Evolutionary conservation across 1,284 basidiomycete genomes (phyloP).

Genomic region (Pseudozyma thailandica): DNA sequence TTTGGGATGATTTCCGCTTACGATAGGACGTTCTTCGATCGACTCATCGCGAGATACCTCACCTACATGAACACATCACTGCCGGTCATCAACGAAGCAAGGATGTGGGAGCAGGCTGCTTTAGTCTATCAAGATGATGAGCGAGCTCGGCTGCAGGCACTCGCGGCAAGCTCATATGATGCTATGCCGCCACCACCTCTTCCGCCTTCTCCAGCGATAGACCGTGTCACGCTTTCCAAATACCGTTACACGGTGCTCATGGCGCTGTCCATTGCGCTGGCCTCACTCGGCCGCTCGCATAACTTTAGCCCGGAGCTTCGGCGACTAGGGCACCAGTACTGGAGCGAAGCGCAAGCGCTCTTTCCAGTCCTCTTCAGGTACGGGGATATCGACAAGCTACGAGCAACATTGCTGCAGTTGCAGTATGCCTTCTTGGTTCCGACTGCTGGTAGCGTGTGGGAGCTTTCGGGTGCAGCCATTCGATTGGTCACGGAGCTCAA

Average conservation of each 20-base stretch:
- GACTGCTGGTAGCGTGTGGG: constrained; percentile 44
- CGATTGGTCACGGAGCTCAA: constrained; percentile 47
- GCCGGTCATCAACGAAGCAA: constrained; percentile 34
- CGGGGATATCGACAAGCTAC: constrained; percentile 40
- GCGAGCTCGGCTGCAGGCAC: constrained; percentile 11
- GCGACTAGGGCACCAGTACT: constrained; percentile 39
- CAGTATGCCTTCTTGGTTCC: constrained; percentile 43
- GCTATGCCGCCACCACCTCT: constrained; percentile 37
- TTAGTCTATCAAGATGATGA: constrained; percentile 35
- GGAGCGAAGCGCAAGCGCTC: constrained; percentile 35
- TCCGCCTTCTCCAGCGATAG: constrained; percentile 12
- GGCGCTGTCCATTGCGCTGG: constrained; percentile 37
- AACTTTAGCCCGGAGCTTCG: constrained; percentile 49
- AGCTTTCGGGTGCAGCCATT: constrained; percentile 42
- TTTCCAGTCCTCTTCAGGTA: constrained; percentile 21
- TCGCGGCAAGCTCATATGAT: constrained; percentile 12
- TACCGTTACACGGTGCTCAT: constrained; percentile 38
- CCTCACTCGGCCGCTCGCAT: constrained; percentile 41
- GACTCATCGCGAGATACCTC: constrained; percentile 39
- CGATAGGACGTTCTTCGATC: constrained; percentile 38
- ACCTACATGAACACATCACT: constrained; percentile 47
- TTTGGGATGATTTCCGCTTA: constrained; percentile 32
- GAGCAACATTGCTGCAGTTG: constrained; percentile 34
- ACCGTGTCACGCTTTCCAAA: constrained; percentile 26
- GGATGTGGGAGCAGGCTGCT: constrained; percentile 32